Evolutionary conservation across 345 rosid species (phyloP).

Genomic region (Isatis tinctoria): DNA sequence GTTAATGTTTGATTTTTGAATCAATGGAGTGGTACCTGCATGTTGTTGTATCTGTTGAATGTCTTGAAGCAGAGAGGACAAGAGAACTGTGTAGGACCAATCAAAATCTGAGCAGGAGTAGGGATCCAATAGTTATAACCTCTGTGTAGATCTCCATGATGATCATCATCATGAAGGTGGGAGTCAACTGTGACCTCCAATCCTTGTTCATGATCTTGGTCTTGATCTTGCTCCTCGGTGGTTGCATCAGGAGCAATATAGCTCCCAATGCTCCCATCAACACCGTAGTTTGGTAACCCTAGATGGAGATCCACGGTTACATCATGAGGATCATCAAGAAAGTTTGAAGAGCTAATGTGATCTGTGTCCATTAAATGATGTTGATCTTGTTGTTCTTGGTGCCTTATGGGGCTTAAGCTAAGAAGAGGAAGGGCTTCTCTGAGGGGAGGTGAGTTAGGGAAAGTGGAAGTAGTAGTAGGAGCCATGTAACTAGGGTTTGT

Average conservation of each 20-base stretch:
- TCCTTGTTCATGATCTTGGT: slow-evolving; percentile 37
- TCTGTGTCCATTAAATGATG: slow-evolving; percentile 37
- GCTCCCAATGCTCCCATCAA: slow-evolving; percentile 21
- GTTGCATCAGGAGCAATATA: not conserved
- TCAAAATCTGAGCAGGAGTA: slow-evolving; percentile 90
- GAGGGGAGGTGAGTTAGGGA: slow-evolving; percentile 65
- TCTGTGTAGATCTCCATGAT: slow-evolving; percentile 39
- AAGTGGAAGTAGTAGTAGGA: slow-evolving; percentile 6
- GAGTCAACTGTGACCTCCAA: slow-evolving; percentile 36
- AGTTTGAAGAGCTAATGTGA: not conserved
- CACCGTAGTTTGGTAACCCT: slow-evolving; percentile 60
- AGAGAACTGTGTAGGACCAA: slow-evolving; percentile 97
- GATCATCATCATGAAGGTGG: slow-evolving; percentile 28
- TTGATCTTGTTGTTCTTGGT: slow-evolving; percentile 38
- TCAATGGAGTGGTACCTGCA: slow-evolving; percentile 60
- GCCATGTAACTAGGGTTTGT: slow-evolving; percentile 22
- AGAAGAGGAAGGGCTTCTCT: slow-evolving; percentile 91
- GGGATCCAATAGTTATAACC: slow-evolving; percentile 93
- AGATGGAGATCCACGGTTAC: slow-evolving; percentile 79
- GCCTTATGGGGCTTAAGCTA: slow-evolving; percentile 61
- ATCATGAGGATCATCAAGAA: slow-evolving; percentile 32
- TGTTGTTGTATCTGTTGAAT: slow-evolving; percentile 99
- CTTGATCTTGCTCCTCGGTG: slow-evolving; percentile 18
- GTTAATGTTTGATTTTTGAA: not conserved
- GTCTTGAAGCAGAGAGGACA: slow-evolving; percentile 99